Base-by-base conservation (phyloP, 306 rosid species). In the Casuarina cunninghamiana region DNA sequence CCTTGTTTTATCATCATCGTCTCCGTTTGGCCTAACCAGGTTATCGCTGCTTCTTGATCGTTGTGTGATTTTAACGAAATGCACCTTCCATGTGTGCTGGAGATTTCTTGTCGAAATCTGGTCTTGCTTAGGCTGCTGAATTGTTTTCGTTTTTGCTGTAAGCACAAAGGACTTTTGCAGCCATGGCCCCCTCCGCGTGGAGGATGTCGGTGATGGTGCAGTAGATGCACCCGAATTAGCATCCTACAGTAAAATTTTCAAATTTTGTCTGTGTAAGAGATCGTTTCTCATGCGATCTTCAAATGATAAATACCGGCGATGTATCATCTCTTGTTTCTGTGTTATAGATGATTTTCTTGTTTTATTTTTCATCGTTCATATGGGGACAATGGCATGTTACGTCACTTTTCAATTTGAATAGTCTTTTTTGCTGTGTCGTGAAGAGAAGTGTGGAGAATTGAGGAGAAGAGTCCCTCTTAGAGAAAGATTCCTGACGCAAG, bases 11-110 rank as follows among this genome's bases (percentile, higher is more conserved):
- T 42, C 62, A 49, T 37, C n/a, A 9, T 44, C 51, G 11, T 67
- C 3, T 60, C 53, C 63, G 26, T 68, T 13, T 53, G 66, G 54
- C 2, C 32, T 46, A 3, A 68, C 54, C 69, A 77, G 90, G 86
- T 86, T 61, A 43, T 37, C 66, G 42, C 35, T 11, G 15, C 15
- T n/a, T 63, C 35, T 21, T 1, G 41, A 16, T 46, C n/a, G 43
- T 1, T 62, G 16, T 12, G 15, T 53, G 57, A 53, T 53, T 50
- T 13, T 50, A 10, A 50, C 54, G 54, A 17, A 50, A 44, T 26
- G 32, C 32, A 26, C 32, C 32, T 26, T 26, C 32, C 32, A 26
- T 26, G 32, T 26, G 32, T 26, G 32, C 32, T 26, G 32, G 32
- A 26, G 32, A 26, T 26, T 26, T 26, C 32, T 26, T 26, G 32